Conservation (phyloP, 805 yeast genomes). For the Scheffersomyces lignosus region DNA sequence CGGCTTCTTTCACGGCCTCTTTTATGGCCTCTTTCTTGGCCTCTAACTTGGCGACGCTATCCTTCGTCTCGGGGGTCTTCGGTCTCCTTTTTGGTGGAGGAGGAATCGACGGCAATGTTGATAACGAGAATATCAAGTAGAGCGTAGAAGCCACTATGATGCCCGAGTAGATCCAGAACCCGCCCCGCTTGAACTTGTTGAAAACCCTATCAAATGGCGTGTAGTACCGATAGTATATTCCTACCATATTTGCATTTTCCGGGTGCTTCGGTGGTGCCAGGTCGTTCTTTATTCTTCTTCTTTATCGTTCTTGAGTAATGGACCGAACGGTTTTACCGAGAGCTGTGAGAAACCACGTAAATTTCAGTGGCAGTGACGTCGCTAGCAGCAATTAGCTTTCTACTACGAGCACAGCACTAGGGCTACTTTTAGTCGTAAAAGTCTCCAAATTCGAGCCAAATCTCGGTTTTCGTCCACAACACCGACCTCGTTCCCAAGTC, state of each 20-base stretch:
- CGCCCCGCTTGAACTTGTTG: slow-evolving; percentile 30
- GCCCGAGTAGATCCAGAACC: slow-evolving; percentile 34
- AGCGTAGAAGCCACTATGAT: slow-evolving; percentile 29
- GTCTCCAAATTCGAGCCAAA: no score
- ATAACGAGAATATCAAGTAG: slow-evolving; percentile 24
- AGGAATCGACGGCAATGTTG: slow-evolving; percentile 13
- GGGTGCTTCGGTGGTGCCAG: neutral
- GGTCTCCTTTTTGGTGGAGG: slow-evolving; percentile 8
- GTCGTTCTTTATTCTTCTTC: no score
- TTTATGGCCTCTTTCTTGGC: neutral
- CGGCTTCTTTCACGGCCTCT: neutral
- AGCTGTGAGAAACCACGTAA: no score
- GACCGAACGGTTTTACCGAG: no score
- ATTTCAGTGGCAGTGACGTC: no score
- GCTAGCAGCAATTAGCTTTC: no score
- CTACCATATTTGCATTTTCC: neutral
- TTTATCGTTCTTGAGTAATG: no score
- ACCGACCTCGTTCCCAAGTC: no score
- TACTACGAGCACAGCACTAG: no score
- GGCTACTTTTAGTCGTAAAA: no score
- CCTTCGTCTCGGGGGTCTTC: neutral
- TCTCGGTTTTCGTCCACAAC: no score
- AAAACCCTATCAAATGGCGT: slow-evolving; percentile 32
- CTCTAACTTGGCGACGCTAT: neutral
- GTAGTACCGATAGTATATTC: slow-evolving; percentile 4